Conservation (phyloP, 441 rosid genomes). For the Jatropha multifida region DNA sequence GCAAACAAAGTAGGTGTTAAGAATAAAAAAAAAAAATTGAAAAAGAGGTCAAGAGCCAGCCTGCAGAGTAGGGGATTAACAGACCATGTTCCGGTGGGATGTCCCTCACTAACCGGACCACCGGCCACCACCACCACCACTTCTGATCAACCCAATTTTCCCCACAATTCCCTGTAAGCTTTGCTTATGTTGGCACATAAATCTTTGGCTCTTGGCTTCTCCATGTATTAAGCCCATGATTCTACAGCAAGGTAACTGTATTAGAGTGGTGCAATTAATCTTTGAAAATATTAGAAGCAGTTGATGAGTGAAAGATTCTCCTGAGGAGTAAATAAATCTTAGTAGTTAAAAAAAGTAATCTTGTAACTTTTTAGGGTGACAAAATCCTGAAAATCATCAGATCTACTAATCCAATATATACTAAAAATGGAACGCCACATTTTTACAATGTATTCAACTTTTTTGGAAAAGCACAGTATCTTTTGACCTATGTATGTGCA, state of each 20-base stretch:
- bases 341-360: not conserved
- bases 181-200: not conserved
- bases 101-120: conserved; percentile 40
- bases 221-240: not conserved
- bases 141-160: conserved; percentile 2
- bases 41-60: not conserved
- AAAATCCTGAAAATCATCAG: not conserved
- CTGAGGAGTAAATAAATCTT: not conserved
- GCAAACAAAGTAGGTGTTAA: not conserved
- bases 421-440: not conserved
- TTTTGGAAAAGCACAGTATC: not conserved
- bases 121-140: conserved; percentile 14
- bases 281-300: not conserved
- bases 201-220: not conserved
- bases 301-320: not conserved
- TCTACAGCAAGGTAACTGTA: not conserved
- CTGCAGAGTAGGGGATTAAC: not conserved
- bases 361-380: conserved; percentile 18
- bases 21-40: not conserved
- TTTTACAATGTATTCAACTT: not conserved
- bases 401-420: not conserved
- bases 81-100: conserved; percentile 25
- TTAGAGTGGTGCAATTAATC: not conserved
- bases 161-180: not conserved
- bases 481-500: conserved; percentile 12